Base-by-base conservation (phyloP, 352 stramenopile species). In the Phytophthora uliginosa region DNA sequence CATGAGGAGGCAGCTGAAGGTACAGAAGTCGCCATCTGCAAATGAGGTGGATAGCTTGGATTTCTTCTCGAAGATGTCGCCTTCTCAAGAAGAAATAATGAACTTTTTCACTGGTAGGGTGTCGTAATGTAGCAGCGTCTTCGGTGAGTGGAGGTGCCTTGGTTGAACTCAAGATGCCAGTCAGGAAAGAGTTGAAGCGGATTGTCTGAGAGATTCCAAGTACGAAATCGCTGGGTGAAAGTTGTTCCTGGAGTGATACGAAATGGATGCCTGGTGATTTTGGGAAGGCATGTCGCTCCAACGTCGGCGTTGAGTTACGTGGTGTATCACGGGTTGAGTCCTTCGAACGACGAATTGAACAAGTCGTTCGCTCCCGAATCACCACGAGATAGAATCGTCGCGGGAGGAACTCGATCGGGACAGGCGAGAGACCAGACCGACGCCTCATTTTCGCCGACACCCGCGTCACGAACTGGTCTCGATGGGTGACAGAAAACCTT, bases 11-110 rank as follows among this genome's bases (percentile, higher is more conserved):
- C 0, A 92, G 61, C 1, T 77, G 62, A 7, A 94, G 85, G 18
- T 79, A 77, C 26, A 94, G 40, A 22, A 94, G 58, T 1, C 86
- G 75, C 86, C 86, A 94, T 45, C 81, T 77, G 45, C 83, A 88
- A 51, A 94, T 84, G 33, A 94, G 63, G 48, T 89, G 76, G 36
- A 92, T 76, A 3, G 55, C 69, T 57, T 70, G 73, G 0, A 72
- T 76, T 66, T 92, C 83, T 17, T 82, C 69, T 15, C 76, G 72
- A 18, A 79, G 67, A 36, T 78, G 63, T 15, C 66, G 31, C 22
- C 72, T 76, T n/a, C 74, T 72, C 13, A 90, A 56, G 51, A 86
- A 84, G 56, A 93, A 93, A 66, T 89, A 87, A 28, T 81, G 60
- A 18, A 77, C 65, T 22, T 71, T 77, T 61, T 60, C 52, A 10